A percentile compares a stretch with the other conserved stretches of the same genome.
Conservation (phyloP, 176 grass and related monocot species). For the Zoysia japonica region DNA sequence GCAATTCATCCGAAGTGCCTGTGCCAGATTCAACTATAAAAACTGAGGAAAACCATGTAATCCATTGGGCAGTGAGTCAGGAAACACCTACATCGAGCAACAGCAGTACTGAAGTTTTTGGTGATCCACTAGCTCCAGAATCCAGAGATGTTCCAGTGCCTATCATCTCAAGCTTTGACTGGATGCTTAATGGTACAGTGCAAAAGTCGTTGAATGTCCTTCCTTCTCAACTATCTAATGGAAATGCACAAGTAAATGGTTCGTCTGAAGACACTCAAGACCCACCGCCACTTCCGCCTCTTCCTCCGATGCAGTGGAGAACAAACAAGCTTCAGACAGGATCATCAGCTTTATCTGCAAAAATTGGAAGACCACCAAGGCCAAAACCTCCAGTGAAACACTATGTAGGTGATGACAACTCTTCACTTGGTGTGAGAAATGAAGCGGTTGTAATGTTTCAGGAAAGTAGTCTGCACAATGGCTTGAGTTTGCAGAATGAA, state of each 20-base stretch:
- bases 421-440: slow-evolving; percentile 23
- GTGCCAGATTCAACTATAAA: background rate
- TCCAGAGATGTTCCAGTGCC: slow-evolving; percentile 25
- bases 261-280: slow-evolving; percentile 41
- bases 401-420: slow-evolving; percentile 17
- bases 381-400: slow-evolving; percentile 51
- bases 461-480: slow-evolving; percentile 16
- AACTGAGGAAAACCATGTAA: slow-evolving; percentile 23
- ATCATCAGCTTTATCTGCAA: slow-evolving; percentile 40
- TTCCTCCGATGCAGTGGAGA: slow-evolving; percentile 68
- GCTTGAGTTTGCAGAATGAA: slow-evolving; percentile 48
- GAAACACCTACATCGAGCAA: slow-evolving; percentile 8
- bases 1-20: slow-evolving; percentile 23
- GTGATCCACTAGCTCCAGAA: slow-evolving; percentile 26
- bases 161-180: slow-evolving; percentile 42
- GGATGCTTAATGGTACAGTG: slow-evolving; percentile 49
- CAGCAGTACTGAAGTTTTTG: slow-evolving; percentile 24
- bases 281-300: slow-evolving; percentile 57
- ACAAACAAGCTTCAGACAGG: slow-evolving; percentile 50
- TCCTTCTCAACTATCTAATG: slow-evolving; percentile 38
- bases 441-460: slow-evolving; percentile 29
- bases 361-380: slow-evolving; percentile 52
- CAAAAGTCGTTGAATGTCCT: slow-evolving; percentile 37
- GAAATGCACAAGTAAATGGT: slow-evolving; percentile 29
- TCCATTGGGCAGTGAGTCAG: background rate